phyloP scores from a whole-genome alignment of 805 yeast species.

The Candida stauntonica region DNA sequence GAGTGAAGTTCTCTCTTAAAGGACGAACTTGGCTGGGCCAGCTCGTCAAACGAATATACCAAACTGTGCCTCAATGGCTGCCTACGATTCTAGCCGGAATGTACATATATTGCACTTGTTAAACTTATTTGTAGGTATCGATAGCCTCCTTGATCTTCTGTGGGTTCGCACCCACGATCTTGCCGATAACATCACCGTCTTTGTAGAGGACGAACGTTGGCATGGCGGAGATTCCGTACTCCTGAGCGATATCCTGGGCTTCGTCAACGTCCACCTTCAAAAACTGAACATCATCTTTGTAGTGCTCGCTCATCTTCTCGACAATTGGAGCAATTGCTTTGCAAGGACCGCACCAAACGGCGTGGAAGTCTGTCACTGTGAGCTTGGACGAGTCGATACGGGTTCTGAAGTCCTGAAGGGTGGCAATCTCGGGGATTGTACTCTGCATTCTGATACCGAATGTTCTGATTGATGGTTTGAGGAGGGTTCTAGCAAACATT shows the following conservation, averaged over 20 bases:
- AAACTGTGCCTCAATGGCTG: background rate
- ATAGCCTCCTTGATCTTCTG: conserved; percentile 31
- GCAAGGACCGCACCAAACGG: conserved; percentile 80
- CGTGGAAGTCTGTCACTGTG: conserved; percentile 60
- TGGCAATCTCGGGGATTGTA: conserved; percentile 32
- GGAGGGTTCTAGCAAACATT: conserved; percentile 1
- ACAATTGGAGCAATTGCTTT: conserved; percentile 62
- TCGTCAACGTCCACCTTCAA: conserved; percentile 70
- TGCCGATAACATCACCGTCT: conserved; percentile 52
- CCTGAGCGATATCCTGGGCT: conserved; percentile 53
- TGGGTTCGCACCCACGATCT: conserved; percentile 60
- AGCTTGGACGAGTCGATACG: conserved; percentile 35
- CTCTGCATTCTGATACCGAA: conserved; percentile 11
- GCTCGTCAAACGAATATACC: background rate
- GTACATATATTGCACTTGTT: background rate
- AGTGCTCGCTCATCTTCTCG: conserved; percentile 35
- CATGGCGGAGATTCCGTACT: conserved; percentile 66
- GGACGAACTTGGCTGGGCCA: background rate
- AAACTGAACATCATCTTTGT: conserved; percentile 50
- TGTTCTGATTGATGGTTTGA: conserved; percentile 2
- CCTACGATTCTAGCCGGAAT: conserved; percentile 3
- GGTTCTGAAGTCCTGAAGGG: conserved; percentile 33
- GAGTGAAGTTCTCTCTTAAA: conserved; percentile 1
- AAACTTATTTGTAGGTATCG: conserved; percentile 23
- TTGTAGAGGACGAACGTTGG: conserved; percentile 64